phyloP scores from a whole-genome alignment of 2,329 filamentous ascomycete species.

The Sarocladiaceae sp. region DNA sequence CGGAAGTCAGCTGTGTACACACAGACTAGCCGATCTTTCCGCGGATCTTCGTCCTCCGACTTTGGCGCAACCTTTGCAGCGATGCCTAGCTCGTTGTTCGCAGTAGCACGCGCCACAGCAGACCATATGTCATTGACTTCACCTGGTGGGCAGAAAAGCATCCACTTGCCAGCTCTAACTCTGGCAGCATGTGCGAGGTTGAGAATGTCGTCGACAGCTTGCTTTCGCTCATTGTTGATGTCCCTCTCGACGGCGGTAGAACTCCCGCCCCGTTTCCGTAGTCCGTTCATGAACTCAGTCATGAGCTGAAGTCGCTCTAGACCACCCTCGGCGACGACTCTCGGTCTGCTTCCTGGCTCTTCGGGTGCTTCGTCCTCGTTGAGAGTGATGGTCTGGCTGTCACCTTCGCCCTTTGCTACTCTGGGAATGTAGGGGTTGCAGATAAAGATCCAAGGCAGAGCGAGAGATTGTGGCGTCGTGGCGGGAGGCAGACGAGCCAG shows the following conservation, averaged over 20 bases:
- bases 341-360: slow-evolving; percentile 39
- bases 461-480: slow-evolving; percentile 43
- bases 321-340: slow-evolving; percentile 49
- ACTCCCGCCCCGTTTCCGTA: slow-evolving; percentile 29
- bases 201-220: slow-evolving; percentile 52
- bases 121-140: slow-evolving; percentile 63
- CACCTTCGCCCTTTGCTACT: slow-evolving; percentile 23
- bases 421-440: slow-evolving; percentile 55
- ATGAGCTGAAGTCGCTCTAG: slow-evolving; percentile 44
- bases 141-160: slow-evolving; percentile 58
- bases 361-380: slow-evolving; percentile 47
- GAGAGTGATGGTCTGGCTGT: slow-evolving; percentile 26
- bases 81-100: slow-evolving; percentile 65
- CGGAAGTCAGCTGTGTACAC: slow-evolving; percentile 75
- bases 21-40: slow-evolving; percentile 59
- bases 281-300: slow-evolving; percentile 40
- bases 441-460: slow-evolving; percentile 68
- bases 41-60: slow-evolving; percentile 32
- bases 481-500: slow-evolving; percentile 64
- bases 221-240: slow-evolving; percentile 45
- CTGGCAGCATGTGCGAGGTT: slow-evolving; percentile 54
- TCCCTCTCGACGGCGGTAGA: slow-evolving; percentile 32
- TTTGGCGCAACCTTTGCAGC: slow-evolving; percentile 67
- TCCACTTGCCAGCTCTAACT: slow-evolving; percentile 71
- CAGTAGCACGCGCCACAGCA: slow-evolving; percentile 61